Percentiles rank a stretch among this genome's conserved stretches.
Evolutionary conservation across 371 early-diverging fungal genomes (phyloP).

Genomic region (Syncephalis plumigaleata): DNA sequence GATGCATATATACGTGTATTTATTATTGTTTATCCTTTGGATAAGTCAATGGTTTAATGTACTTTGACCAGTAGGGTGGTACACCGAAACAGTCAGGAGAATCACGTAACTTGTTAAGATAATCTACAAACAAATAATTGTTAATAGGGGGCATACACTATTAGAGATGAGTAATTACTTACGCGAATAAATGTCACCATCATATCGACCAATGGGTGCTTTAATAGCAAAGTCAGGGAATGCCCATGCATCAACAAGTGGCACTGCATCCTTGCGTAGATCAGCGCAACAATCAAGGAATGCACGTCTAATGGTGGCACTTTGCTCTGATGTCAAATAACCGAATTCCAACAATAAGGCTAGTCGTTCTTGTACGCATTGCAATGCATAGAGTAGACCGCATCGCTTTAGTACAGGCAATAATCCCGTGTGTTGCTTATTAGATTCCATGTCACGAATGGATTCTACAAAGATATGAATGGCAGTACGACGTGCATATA

Average conservation of each 20-base stretch:
- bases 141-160: too few species aligned
- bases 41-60: constrained; percentile 3
- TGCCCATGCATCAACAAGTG: constrained; percentile 60
- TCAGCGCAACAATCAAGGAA: constrained; percentile 27
- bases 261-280: constrained; percentile 48
- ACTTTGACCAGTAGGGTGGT: constrained; percentile 3
- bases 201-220: constrained; percentile 53
- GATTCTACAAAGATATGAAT: too few species aligned
- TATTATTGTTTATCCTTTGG: too few species aligned
- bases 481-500: too few species aligned
- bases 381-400: too few species aligned
- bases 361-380: constrained; percentile 18
- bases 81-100: constrained; percentile 4
- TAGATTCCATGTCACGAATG: too few species aligned
- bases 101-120: background rate
- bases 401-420: too few species aligned
- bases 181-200: constrained; percentile 44
- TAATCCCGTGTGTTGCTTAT: too few species aligned
- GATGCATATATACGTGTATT: too few species aligned
- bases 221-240: constrained; percentile 57
- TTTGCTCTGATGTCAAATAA: constrained; percentile 25
- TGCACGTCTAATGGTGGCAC: constrained; percentile 21
- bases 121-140: constrained; percentile 1
- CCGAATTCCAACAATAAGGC: constrained; percentile 40
- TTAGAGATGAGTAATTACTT: too few species aligned